Evolutionary conservation across 73 alveolate species (phyloP).

Genomic region (Paramecium octaurelia): DNA sequence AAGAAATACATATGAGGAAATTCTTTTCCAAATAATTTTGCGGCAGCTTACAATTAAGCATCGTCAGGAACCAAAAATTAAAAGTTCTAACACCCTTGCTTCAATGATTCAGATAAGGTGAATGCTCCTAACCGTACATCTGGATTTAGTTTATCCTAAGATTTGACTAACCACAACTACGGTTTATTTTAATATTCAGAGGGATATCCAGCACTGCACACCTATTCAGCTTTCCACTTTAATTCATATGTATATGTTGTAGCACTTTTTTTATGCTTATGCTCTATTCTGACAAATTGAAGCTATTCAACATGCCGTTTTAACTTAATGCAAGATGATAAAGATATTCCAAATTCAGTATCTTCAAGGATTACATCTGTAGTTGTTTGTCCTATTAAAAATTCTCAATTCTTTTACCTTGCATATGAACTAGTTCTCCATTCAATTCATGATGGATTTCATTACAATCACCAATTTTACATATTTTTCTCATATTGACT

Average conservation of each 20-base stretch:
- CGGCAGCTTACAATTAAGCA: neutral
- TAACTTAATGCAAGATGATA: neutral
- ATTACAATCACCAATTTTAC: neutral
- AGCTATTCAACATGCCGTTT: neutral
- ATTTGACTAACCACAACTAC: neutral
- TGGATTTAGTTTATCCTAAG: neutral
- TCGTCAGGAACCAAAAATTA: neutral
- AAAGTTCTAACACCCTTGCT: neutral
- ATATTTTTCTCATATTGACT: neutral
- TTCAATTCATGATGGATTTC: neutral
- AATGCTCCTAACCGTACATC: neutral
- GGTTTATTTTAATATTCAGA: neutral
- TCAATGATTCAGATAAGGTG: neutral
- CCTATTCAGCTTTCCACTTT: neutral
- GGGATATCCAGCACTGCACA: neutral
- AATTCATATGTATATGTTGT: neutral
- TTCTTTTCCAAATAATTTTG: neutral
- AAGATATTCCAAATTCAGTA: neutral
- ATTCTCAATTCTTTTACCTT: neutral
- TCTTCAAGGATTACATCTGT: neutral
- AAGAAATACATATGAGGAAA: neutral
- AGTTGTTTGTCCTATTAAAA: neutral
- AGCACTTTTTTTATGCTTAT: neutral
- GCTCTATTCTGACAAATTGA: neutral
- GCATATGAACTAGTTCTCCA: neutral